These are phyloP conservation scores for Lasiodiplodia sp. DNA, from an alignment of 2,329 filamentous ascomycete genomes.

Conservation along the genomic window DNA sequence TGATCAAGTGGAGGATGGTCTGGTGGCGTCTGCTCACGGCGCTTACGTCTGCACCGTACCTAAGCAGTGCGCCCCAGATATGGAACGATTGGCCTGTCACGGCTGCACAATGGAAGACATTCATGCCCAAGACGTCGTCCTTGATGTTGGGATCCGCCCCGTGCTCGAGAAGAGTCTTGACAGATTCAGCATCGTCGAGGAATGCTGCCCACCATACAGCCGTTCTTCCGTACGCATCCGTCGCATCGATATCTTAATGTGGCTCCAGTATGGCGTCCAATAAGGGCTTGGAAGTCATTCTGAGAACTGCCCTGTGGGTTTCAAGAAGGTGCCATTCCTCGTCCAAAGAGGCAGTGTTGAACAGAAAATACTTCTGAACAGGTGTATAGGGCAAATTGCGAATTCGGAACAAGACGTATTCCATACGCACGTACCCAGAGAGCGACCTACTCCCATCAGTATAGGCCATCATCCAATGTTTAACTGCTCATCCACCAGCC, in stretches of 20 bases:
- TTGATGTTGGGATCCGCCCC: constrained; percentile 13
- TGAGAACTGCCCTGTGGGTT: background rate
- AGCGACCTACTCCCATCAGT: background rate
- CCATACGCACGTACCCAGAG: background rate
- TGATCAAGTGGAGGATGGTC: background rate
- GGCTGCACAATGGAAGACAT: background rate
- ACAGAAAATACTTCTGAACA: background rate
- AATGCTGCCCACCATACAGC: constrained; percentile 9
- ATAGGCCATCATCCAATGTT: background rate
- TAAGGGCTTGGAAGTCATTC: background rate
- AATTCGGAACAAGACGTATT: background rate
- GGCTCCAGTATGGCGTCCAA: background rate
- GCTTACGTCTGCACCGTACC: background rate
- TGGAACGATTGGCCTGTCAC: background rate
- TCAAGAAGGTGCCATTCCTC: constrained; percentile 1
- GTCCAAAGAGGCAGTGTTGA: background rate
- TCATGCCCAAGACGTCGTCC: background rate
- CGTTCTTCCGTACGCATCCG: background rate
- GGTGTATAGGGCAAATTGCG: background rate
- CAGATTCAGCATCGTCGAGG: background rate
- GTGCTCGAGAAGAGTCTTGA: background rate
- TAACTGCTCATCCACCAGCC: background rate
- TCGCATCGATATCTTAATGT: background rate
- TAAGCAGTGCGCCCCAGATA: background rate
- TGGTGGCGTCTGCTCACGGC: background rate